A percentile compares a stretch with the other conserved stretches of the same genome.
Evolutionary conservation across 306 rosid species (phyloP).

Genomic region (Psophocarpus tetragonolobus): DNA sequence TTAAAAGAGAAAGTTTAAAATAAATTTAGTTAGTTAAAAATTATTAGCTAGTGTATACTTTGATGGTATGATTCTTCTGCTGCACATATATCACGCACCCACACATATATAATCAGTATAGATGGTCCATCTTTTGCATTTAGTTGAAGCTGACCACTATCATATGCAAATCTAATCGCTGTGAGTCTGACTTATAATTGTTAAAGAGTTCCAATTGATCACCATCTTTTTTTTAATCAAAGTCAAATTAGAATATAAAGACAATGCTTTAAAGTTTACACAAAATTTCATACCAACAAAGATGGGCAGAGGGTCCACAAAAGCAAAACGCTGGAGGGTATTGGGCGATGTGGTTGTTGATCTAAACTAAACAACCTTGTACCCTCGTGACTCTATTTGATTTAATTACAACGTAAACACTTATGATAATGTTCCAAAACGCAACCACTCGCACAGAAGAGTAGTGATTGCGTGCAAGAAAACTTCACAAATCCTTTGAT

Average conservation of each 20-base stretch:
- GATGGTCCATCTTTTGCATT: no score
- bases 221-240: background rate
- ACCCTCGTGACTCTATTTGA: background rate
- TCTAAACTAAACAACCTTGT: slow-evolving; percentile 28
- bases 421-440: background rate
- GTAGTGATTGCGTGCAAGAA: slow-evolving; percentile 40
- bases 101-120: no score
- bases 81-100: no score
- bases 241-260: background rate
- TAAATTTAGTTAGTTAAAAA: no score
- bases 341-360: slow-evolving; percentile 29
- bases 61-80: no score
- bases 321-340: background rate
- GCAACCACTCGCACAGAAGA: background rate
- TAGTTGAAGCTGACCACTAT: no score
- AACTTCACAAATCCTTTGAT: slow-evolving; percentile 34
- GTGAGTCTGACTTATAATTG: no score
- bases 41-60: no score
- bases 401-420: background rate
- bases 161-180: no score
- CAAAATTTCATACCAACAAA: background rate
- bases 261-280: background rate
- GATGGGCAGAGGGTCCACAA: slow-evolving; percentile 8
- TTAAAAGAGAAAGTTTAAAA: no score
- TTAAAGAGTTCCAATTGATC: background rate